Conservation (phyloP, 1,284 basidiomycete genomes). For the Ceratobasidium sp. region DNA sequence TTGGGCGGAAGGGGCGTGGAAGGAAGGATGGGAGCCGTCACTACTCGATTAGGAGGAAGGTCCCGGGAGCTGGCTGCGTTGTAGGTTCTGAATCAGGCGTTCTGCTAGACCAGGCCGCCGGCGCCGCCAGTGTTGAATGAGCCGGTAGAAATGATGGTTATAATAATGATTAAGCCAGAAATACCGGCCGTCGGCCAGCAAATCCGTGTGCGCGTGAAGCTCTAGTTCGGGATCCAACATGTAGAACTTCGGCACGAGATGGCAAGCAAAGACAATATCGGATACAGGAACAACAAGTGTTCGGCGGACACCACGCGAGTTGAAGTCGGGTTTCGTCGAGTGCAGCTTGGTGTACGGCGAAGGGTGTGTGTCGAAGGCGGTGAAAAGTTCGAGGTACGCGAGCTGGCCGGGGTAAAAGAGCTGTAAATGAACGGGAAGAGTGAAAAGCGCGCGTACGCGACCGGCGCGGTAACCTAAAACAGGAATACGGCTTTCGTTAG, state of each 20-base stretch:
- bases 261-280: conserved; percentile 12
- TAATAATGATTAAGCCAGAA: conserved; percentile 21
- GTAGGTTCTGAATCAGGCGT: neutral
- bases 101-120: neutral
- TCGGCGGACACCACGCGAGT: neutral
- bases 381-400: conserved; percentile 19
- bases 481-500: no score
- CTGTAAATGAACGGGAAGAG: neutral
- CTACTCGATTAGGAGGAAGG: no score
- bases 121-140: conserved; percentile 18
- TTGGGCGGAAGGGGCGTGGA: no score
- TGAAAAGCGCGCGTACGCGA: conserved; percentile 14
- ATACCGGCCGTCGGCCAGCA: neutral
- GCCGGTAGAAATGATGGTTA: neutral
- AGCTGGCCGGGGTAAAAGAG: neutral
- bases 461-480: conserved; percentile 21
- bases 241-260: conserved; percentile 23
- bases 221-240: neutral
- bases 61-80: neutral
- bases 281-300: conserved; percentile 11
- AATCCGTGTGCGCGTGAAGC: neutral
- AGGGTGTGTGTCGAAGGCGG: neutral
- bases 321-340: neutral
- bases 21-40: no score
- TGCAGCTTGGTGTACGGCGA: neutral